Conservation (phyloP, 2,329 filamentous ascomycete species). For the Coniochaeta prunicola region DNA sequence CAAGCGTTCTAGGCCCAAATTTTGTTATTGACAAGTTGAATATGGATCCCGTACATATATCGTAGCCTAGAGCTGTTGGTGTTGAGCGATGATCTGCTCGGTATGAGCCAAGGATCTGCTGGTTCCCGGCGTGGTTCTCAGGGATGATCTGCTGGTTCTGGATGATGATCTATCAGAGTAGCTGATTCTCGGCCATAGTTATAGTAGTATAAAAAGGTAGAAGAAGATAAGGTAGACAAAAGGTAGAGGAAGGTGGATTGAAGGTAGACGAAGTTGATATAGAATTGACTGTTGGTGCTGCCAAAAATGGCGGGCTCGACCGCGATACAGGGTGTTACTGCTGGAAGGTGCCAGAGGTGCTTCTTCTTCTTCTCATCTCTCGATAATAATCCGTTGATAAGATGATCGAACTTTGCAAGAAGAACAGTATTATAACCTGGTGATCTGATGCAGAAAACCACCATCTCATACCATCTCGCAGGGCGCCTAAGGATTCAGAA, state of each 20-base stretch:
- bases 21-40: background rate
- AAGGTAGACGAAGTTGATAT: too few relatives aligned
- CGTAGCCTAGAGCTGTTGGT: background rate
- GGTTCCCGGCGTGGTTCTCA: too few relatives aligned
- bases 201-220: too few relatives aligned
- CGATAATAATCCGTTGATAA: slow-evolving; percentile 1
- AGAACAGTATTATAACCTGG: slow-evolving; percentile 2
- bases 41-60: background rate
- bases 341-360: too few relatives aligned
- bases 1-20: background rate
- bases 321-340: too few relatives aligned
- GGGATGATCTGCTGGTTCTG: background rate
- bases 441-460: slow-evolving; percentile 4
- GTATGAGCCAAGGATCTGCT: background rate
- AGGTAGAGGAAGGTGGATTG: too few relatives aligned
- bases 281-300: too few relatives aligned
- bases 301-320: too few relatives aligned
- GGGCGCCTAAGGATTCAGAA: background rate
- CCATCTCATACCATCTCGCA: slow-evolving; percentile 3
- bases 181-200: background rate
- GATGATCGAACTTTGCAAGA: slow-evolving; percentile 1
- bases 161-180: too few relatives aligned
- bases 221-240: too few relatives aligned
- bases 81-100: background rate
- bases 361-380: slow-evolving; percentile 5